A percentile compares a stretch with the other conserved stretches of the same genome.
Evolutionary conservation across 352 stramenopile species (phyloP).

Genomic region (Aphanomyces astaci): DNA sequence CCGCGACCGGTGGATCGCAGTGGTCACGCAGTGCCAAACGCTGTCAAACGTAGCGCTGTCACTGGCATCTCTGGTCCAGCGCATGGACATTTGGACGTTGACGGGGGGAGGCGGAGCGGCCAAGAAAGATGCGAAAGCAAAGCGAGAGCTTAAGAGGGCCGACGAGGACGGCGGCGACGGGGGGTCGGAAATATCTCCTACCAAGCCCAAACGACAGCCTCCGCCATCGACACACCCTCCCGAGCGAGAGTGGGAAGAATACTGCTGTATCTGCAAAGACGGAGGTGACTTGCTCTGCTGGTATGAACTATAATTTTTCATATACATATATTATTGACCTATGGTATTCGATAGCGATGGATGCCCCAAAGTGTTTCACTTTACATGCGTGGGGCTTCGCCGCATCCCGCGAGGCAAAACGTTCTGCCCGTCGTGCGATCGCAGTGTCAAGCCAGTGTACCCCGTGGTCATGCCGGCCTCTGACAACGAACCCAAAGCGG

Average conservation of each 20-base stretch:
- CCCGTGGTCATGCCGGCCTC: constrained; percentile 25
- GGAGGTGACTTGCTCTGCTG: constrained; percentile 20
- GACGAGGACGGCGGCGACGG: constrained; percentile 46
- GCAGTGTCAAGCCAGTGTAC: constrained; percentile 57
- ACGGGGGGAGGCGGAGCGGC: constrained; percentile 55
- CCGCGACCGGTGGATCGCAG: constrained; percentile 59
- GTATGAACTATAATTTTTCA: background rate
- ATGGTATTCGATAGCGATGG: constrained; percentile 9
- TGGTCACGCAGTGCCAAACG: constrained; percentile 44
- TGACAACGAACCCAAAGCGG: background rate
- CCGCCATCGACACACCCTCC: background rate
- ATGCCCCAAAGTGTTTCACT: constrained; percentile 19
- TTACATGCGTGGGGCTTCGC: constrained; percentile 26
- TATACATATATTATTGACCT: background rate
- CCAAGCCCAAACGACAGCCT: background rate
- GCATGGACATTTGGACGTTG: constrained; percentile 56
- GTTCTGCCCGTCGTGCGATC: constrained; percentile 74
- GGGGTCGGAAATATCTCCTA: constrained; percentile 22
- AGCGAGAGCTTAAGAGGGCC: constrained; percentile 30
- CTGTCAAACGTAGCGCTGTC: constrained; percentile 49
- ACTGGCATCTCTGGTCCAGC: constrained; percentile 56
- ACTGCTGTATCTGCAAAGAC: constrained; percentile 23
- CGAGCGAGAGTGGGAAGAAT: constrained; percentile 20
- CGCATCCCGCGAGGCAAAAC: constrained; percentile 77
- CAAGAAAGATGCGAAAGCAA: constrained; percentile 36